A percentile compares a stretch with the other conserved stretches of the same genome.
Conservation (phyloP, 768 basidiomycete species). For the Suillus placidus region DNA sequence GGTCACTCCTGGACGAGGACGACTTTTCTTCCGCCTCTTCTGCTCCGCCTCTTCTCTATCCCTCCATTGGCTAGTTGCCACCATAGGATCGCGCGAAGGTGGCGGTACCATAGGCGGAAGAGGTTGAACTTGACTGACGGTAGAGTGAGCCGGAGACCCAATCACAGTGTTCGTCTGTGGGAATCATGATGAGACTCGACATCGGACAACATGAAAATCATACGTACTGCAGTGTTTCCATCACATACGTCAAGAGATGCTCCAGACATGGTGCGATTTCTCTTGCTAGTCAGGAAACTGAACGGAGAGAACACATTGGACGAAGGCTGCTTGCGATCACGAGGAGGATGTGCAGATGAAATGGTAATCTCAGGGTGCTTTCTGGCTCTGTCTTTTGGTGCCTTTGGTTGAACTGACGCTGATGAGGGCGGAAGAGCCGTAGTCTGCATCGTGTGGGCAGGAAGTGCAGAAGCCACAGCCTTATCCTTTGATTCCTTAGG, state of each 20-base stretch:
- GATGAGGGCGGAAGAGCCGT: slow-evolving; percentile 9
- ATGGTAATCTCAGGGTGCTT: slow-evolving; percentile 25
- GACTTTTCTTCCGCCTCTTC: slow-evolving; percentile 40
- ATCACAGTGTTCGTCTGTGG: slow-evolving; percentile 68
- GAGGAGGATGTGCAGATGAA: slow-evolving; percentile 34
- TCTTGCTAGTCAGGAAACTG: slow-evolving; percentile 58
- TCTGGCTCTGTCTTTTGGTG: slow-evolving; percentile 20
- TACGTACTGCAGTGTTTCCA: slow-evolving; percentile 70
- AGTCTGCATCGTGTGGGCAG: neutral
- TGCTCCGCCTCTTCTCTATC: slow-evolving; percentile 60
- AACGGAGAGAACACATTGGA: slow-evolving; percentile 63
- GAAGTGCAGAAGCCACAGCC: neutral
- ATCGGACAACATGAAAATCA: slow-evolving; percentile 13
- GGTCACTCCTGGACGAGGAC: slow-evolving; percentile 61
- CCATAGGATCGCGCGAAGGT: slow-evolving; percentile 61
- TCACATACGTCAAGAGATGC: slow-evolving; percentile 79
- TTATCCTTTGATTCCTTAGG: slow-evolving; percentile 23
- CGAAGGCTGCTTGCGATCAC: slow-evolving; percentile 43
- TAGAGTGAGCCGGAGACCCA: slow-evolving; percentile 74
- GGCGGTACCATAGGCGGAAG: slow-evolving; percentile 48
- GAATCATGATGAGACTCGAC: slow-evolving; percentile 13
- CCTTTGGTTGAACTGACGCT: slow-evolving; percentile 12
- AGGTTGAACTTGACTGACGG: slow-evolving; percentile 59
- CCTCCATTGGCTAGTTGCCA: slow-evolving; percentile 73
- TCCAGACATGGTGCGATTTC: slow-evolving; percentile 68